These are phyloP conservation scores for Scytalidium sp. DNA, from an alignment of 2,329 filamentous ascomycete genomes.

Conservation along the genomic window DNA sequence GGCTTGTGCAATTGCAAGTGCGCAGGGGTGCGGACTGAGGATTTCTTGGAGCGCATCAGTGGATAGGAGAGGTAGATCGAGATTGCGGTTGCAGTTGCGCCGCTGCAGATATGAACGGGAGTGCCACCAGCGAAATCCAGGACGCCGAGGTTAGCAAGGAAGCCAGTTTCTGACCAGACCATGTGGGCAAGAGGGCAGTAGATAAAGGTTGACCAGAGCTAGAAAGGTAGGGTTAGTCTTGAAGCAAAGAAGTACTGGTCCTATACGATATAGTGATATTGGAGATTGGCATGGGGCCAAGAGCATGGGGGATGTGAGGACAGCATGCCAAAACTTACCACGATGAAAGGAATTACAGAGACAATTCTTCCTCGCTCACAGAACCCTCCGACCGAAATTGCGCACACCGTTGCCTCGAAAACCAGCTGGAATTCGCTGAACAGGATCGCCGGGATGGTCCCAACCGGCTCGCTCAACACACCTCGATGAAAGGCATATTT, in stretches of 20 bases:
- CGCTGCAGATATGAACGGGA: slow-evolving; percentile 72
- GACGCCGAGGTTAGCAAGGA: slow-evolving; percentile 65
- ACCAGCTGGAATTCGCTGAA: slow-evolving; percentile 65
- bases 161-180: slow-evolving; percentile 74
- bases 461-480: slow-evolving; percentile 56
- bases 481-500: slow-evolving; percentile 58
- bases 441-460: slow-evolving; percentile 59
- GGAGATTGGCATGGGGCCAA: too few species aligned
- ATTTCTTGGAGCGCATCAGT: slow-evolving; percentile 55
- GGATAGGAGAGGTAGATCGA: slow-evolving; percentile 71
- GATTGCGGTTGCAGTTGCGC: slow-evolving; percentile 70
- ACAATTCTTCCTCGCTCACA: slow-evolving; percentile 61
- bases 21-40: slow-evolving; percentile 33
- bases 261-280: too few species aligned
- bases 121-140: slow-evolving; percentile 75
- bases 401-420: slow-evolving; percentile 56
- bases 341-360: slow-evolving; percentile 64
- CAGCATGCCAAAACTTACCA: slow-evolving; percentile 46
- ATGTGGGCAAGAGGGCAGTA: slow-evolving; percentile 74
- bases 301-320: slow-evolving; percentile 15
- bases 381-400: slow-evolving; percentile 47
- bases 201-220: slow-evolving; percentile 63
- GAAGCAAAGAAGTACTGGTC: too few species aligned
- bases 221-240: background rate
- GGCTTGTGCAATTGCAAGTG: slow-evolving; percentile 62